These are phyloP conservation scores for Phialocephala subalpina DNA, from an alignment of 2,329 filamentous ascomycete genomes.

Conservation along the genomic window DNA sequence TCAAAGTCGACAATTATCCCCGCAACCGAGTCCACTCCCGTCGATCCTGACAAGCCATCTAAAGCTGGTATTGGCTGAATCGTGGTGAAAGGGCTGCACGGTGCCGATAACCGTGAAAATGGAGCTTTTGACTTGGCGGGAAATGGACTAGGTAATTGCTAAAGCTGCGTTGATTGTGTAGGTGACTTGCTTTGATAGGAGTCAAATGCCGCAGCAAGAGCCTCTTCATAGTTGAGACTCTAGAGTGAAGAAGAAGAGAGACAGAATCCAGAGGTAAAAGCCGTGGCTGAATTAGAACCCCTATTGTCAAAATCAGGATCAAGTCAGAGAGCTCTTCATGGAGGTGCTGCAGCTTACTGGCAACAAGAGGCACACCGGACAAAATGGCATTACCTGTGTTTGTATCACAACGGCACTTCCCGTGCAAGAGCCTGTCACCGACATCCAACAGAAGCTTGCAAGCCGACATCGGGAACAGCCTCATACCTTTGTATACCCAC, in stretches of 20 bases:
- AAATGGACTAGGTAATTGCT: neutral
- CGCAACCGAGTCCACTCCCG: constrained; percentile 15
- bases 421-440: neutral
- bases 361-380: neutral
- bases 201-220: neutral
- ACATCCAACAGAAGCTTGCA: neutral
- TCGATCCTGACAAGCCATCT: neutral
- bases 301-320: neutral
- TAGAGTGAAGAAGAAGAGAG: neutral
- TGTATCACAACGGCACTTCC: neutral
- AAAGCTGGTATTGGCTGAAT: constrained; percentile 15
- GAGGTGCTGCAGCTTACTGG: neutral
- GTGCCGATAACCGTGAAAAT: constrained; percentile 35
- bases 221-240: too few relatives aligned
- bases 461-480: neutral
- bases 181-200: neutral
- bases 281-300: neutral
- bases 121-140: neutral
- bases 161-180: neutral
- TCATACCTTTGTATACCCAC: neutral
- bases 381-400: neutral
- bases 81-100: constrained; percentile 13
- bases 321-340: neutral
- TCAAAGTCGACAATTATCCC: constrained; percentile 19
- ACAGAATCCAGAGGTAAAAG: neutral